These are phyloP conservation scores for Xylaria venustula DNA, from an alignment of 495 filamentous ascomycete genomes.

Conservation along the genomic window DNA sequence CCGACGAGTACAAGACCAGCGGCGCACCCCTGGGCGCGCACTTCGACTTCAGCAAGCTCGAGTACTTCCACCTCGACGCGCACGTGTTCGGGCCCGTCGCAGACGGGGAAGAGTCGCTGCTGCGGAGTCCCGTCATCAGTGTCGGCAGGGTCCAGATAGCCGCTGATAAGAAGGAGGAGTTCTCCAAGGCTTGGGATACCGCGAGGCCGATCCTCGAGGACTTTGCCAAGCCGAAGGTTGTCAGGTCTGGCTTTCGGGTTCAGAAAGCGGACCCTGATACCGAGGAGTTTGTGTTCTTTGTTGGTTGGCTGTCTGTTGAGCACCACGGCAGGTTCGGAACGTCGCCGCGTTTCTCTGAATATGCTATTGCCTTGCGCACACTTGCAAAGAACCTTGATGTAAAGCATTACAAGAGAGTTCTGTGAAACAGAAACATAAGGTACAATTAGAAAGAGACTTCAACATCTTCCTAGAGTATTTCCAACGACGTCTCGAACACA, in stretches of 20 bases:
- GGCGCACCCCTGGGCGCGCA: constrained; percentile 21
- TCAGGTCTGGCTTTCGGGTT: constrained; percentile 49
- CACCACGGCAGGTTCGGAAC: constrained; percentile 43
- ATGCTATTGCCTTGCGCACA: constrained; percentile 28
- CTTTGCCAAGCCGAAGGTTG: constrained; percentile 36
- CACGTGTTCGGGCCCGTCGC: constrained; percentile 40
- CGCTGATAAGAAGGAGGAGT: constrained; percentile 36
- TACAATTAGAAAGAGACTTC: neutral
- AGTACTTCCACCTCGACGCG: constrained; percentile 41
- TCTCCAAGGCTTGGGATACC: constrained; percentile 40
- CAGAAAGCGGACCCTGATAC: constrained; percentile 39
- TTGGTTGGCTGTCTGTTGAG: constrained; percentile 49
- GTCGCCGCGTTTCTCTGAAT: constrained; percentile 37
- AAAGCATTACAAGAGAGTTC: constrained; percentile 42
- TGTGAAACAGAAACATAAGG: constrained; percentile 16
- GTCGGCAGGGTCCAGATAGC: constrained; percentile 46
- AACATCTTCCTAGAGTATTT: neutral
- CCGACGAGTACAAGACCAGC: constrained; percentile 29
- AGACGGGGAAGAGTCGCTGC: constrained; percentile 22
- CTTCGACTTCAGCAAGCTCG: constrained; percentile 33
- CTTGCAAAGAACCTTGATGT: constrained; percentile 37
- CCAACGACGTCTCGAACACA: neutral
- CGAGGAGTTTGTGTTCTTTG: constrained; percentile 54
- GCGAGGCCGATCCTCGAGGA: constrained; percentile 39
- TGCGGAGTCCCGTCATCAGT: constrained; percentile 43